These are phyloP conservation scores for Fulvia fulva DNA, from an alignment of 2,329 filamentous ascomycete genomes.

Conservation along the genomic window DNA sequence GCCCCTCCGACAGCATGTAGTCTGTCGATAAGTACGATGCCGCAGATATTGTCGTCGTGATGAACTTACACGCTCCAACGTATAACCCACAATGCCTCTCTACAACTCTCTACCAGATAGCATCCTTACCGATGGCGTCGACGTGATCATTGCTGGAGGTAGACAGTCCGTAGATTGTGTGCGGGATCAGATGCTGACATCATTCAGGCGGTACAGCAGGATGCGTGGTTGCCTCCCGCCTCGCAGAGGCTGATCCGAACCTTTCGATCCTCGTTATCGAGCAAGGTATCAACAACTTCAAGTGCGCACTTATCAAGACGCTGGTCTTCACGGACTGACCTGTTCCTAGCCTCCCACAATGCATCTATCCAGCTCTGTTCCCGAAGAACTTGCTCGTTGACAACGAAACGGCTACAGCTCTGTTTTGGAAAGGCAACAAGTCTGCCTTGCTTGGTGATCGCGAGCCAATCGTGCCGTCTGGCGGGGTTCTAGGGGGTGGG, in stretches of 20 bases:
- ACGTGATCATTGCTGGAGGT: slow-evolving; percentile 52
- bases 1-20: not conserved
- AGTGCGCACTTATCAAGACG: slow-evolving; percentile 20
- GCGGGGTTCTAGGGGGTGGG: slow-evolving; percentile 59
- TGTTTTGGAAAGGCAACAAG: slow-evolving; percentile 51
- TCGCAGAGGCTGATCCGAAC: slow-evolving; percentile 50
- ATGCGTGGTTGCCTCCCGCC: slow-evolving; percentile 49
- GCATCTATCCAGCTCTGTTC: slow-evolving; percentile 51
- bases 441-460: slow-evolving; percentile 45
- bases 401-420: slow-evolving; percentile 41
- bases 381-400: slow-evolving; percentile 45
- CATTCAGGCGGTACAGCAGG: slow-evolving; percentile 45
- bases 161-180: not conserved
- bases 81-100: slow-evolving; percentile 20
- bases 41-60: not conserved
- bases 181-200: not conserved
- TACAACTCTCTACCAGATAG: slow-evolving; percentile 37
- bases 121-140: slow-evolving; percentile 40
- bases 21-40: not conserved
- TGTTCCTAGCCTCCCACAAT: slow-evolving; percentile 37
- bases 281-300: slow-evolving; percentile 50
- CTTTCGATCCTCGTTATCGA: slow-evolving; percentile 54
- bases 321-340: not conserved
- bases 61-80: not conserved
- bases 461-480: slow-evolving; percentile 41